Base-by-base conservation (phyloP, 345 rosid species). In the Hibiscus tridactylites region DNA sequence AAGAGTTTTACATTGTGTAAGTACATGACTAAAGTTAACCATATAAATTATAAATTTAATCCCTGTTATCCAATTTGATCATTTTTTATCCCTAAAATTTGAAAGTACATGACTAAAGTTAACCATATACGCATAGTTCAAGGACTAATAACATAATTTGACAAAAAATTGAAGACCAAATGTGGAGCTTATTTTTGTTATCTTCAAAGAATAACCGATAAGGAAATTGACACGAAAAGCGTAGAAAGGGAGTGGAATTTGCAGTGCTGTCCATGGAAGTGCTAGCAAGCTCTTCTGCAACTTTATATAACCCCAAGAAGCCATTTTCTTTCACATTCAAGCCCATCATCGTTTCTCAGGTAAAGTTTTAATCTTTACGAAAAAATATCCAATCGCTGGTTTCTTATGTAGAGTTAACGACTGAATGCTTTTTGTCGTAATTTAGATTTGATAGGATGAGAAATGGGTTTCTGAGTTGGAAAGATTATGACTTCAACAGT, bases 201-300 rank as follows among this genome's bases (percentile, higher is more conserved):
- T 61, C n/a, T 12, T 46, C 59, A 5, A 66, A 17, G 21, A 8
- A 50, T 21, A 33, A 24, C 44, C 59, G 78, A 74, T 78, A 78
- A 74, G 54, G 54, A 10, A 50, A 29, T 24, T 0, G 44, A 50
- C 17, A 39, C 29, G 61, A 21, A 65, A 28, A 52, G 16, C 54
- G 10, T 47, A 59, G 61, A 6, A 63, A 24, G 54, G 65, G 13
- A 19, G 35, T 50, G 33, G 35, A 50, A 2, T 73, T 62, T 71
- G 67, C 61, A 73, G 80, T 84, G 80, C 28, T 56, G 60, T 74
- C 83, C 77, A 87, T 91, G 94, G 90, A 82, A 82, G 78, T 85
- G 74, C 81, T 82, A 12, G 81, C 91, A 67, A 80, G 76, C 77
- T 82, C 87, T 73, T 21, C 75, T 61, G 39, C 81, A 58, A 3